These are phyloP conservation scores for Dillenia turbinata DNA, from an alignment of 164 flowering plant species.

Conservation along the genomic window DNA sequence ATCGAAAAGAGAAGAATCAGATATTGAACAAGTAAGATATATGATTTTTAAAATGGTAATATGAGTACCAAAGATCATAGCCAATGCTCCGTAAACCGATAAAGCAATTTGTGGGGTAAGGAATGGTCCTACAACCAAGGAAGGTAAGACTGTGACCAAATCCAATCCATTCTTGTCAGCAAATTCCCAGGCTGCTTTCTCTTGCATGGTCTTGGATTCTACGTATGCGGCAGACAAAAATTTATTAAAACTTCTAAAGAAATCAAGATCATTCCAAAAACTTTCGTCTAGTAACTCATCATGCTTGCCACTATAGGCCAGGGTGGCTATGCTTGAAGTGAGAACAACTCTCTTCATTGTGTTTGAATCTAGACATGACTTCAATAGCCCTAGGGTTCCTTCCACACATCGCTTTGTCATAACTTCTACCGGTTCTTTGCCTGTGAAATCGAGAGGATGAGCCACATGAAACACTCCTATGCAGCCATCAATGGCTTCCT, in stretches of 20 bases:
- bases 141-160: neutral
- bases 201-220: neutral
- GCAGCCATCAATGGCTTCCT: slow-evolving; percentile 16
- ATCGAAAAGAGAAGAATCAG: too few relatives aligned
- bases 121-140: neutral
- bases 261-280: neutral
- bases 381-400: neutral
- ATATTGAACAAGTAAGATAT: too few relatives aligned
- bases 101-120: slow-evolving; percentile 18
- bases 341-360: neutral
- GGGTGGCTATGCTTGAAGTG: neutral
- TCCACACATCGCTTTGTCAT: neutral
- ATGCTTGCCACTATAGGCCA: neutral
- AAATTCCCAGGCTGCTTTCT: neutral
- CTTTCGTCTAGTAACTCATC: neutral
- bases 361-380: neutral
- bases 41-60: too few relatives aligned
- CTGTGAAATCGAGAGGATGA: slow-evolving; percentile 13
- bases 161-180: neutral
- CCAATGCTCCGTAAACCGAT: slow-evolving; percentile 17
- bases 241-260: neutral
- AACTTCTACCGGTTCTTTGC: neutral
- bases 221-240: neutral
- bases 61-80: slow-evolving; percentile 27
- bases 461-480: slow-evolving; percentile 24